Evolutionary conservation across 768 basidiomycete species (phyloP).

Genomic region (Rhodocollybia butyracea): DNA sequence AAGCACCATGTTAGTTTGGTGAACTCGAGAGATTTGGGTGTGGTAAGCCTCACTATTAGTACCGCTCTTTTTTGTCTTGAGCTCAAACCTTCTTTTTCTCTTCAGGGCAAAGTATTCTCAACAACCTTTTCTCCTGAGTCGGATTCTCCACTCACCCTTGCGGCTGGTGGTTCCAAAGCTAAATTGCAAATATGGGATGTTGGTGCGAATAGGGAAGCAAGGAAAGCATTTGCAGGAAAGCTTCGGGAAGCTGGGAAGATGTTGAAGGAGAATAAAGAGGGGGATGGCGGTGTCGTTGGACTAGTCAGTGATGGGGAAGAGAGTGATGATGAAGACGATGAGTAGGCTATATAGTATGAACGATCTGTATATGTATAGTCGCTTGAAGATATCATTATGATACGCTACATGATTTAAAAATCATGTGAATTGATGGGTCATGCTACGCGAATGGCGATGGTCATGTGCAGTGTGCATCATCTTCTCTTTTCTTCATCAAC

Average conservation of each 20-base stretch:
- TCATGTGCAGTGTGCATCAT: too few species aligned
- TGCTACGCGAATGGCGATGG: too few species aligned
- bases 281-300: slow-evolving; percentile 55
- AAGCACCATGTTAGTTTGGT: slow-evolving; percentile 82
- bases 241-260: slow-evolving; percentile 68
- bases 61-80: neutral
- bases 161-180: slow-evolving; percentile 92
- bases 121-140: slow-evolving; percentile 91
- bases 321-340: slow-evolving; percentile 44
- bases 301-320: slow-evolving; percentile 71
- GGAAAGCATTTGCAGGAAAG: slow-evolving; percentile 81
- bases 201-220: slow-evolving; percentile 74
- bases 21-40: slow-evolving; percentile 83
- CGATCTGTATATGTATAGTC: neutral
- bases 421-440: too few species aligned
- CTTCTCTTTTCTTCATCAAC: too few species aligned
- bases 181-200: slow-evolving; percentile 96
- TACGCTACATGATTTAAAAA: slow-evolving; percentile 52
- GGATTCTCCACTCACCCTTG: slow-evolving; percentile 72
- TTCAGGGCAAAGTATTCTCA: slow-evolving; percentile 94
- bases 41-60: slow-evolving; percentile 49
- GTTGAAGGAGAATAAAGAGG: slow-evolving; percentile 55
- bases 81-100: neutral
- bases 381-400: neutral
- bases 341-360: too few species aligned